Conservation (phyloP, 805 yeast species). For the Hemisphaericaspora nanyangensis region DNA sequence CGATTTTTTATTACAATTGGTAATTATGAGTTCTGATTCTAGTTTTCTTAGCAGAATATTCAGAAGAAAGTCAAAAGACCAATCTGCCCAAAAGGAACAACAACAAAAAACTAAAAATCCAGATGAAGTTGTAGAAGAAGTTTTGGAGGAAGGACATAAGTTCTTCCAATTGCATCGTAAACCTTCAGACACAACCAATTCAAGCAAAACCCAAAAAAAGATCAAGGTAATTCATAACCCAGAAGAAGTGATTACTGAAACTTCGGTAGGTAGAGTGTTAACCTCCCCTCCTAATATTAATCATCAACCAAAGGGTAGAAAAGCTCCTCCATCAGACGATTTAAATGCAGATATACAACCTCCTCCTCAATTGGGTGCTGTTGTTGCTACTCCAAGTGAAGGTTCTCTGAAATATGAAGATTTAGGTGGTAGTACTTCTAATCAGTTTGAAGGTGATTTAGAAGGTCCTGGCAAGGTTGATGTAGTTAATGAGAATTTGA, state of each 20-base stretch:
- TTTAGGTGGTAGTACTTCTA: not conserved
- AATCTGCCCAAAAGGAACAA: not conserved
- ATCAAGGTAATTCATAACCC: not conserved
- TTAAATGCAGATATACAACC: not conserved
- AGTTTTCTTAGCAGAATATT: no score
- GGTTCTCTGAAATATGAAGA: not conserved
- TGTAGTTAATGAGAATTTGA: not conserved
- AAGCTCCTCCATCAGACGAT: slow-evolving; percentile 7
- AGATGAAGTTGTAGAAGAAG: not conserved
- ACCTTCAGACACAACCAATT: not conserved
- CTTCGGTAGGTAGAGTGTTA: slow-evolving; percentile 24
- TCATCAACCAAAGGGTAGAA: slow-evolving; percentile 8
- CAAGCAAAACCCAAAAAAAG: not conserved
- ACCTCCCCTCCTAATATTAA: slow-evolving; percentile 23
- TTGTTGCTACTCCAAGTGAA: slow-evolving; percentile 4
- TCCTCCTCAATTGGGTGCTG: slow-evolving; percentile 6
- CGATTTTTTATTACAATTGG: no score
- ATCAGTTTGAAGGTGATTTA: not conserved
- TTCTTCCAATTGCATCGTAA: not conserved
- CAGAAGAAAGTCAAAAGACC: not conserved
- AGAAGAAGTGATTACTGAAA: slow-evolving; percentile 1
- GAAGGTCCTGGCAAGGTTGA: not conserved
- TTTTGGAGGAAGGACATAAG: not conserved
- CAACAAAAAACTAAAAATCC: not conserved
- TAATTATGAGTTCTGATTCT: not conserved